Evolutionary conservation across 495 filamentous ascomycete genomes (phyloP), one percentile per base, ranked within the genome.

Genomic region (Xylaria longipes): DNA sequence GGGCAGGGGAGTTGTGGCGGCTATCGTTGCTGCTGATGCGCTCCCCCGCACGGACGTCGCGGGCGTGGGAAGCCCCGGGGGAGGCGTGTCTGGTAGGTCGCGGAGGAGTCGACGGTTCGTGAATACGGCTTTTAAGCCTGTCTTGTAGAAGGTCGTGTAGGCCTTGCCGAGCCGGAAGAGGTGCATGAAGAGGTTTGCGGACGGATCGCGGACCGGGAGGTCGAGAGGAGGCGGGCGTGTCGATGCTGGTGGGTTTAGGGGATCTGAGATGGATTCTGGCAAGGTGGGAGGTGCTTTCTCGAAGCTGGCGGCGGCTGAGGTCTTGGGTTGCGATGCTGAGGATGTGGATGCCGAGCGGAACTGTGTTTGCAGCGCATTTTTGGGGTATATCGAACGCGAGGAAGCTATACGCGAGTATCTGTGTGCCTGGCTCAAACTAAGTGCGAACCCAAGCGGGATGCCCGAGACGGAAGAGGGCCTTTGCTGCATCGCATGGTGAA

Each of bases 61-160:
- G 1, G 63, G 57, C 27, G 60, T 50, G 6, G 48, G 52, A 56
- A 63, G 65, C 43, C 39, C 79, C 14, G 79, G 43, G 75, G 76
- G 69, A 20, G 61, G 46, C 29, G 65, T 45, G 37, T 58, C 64
- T 50, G 70, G 65, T 58, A 75, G 62, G 61, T 70, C 63, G 25
- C 57, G 65, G 68, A 91, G 82, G 58, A 89, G 87, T n/a, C 82
- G 81, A 22, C 87, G 84, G 81, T 93, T 94, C 35, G 74, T 75
- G 69, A 82, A 84, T 67, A 97, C 89, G 66, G 90, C 88, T 73
- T 86, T 87, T 33, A 97, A 79, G 17, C 95, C 95, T 31, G 88
- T 87, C 79, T 97, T 97, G 88, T 97, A 98, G 87, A 98, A 98
- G 39, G 81, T 80, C 7, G 89, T 75, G 80, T 92, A 92, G 27